A percentile compares a stretch with the other conserved stretches of the same genome.
phyloP scores from a whole-genome alignment of 768 basidiomycete species.

The Amyloporia xantha region DNA sequence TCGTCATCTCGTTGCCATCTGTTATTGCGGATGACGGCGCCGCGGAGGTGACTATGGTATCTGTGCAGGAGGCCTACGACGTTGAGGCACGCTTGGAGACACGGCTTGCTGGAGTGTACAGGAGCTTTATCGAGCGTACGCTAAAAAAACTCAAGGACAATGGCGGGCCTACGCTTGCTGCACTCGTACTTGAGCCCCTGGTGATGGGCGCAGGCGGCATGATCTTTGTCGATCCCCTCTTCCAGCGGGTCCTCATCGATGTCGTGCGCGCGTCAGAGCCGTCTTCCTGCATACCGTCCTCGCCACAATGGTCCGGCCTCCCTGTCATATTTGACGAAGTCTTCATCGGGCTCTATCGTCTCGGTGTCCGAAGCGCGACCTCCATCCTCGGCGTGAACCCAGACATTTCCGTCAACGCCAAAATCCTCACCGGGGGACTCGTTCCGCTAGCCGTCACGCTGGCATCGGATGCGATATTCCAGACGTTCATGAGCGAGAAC shows the following conservation, averaged over 20 bases:
- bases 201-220: constrained; percentile 96
- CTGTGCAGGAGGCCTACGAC: constrained; percentile 62
- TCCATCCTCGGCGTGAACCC: constrained; percentile 68
- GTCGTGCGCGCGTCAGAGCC: constrained; percentile 51
- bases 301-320: constrained; percentile 51
- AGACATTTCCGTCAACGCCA: constrained; percentile 89
- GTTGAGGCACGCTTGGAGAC: constrained; percentile 53
- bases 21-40: constrained; percentile 26
- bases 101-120: constrained; percentile 59
- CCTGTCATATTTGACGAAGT: constrained; percentile 97
- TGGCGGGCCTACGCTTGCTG: constrained; percentile 46
- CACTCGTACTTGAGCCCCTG: constrained; percentile 85
- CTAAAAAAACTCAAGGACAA: constrained; percentile 40
- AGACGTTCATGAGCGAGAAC: constrained; percentile 63
- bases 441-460: constrained; percentile 84
- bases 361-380: constrained; percentile 62
- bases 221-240: constrained; percentile 95
- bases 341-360: constrained; percentile 86
- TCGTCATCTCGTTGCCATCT: constrained; percentile 48
- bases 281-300: constrained; percentile 13
- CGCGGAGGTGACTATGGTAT: constrained; percentile 29
- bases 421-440: constrained; percentile 89
- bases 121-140: constrained; percentile 45
- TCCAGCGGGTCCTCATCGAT: constrained; percentile 84
- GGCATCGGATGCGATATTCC: constrained; percentile 73